Evolutionary conservation across 257 asterid species (phyloP), one percentile per base, ranked within the genome.

Genomic region (Rhazya stricta): DNA sequence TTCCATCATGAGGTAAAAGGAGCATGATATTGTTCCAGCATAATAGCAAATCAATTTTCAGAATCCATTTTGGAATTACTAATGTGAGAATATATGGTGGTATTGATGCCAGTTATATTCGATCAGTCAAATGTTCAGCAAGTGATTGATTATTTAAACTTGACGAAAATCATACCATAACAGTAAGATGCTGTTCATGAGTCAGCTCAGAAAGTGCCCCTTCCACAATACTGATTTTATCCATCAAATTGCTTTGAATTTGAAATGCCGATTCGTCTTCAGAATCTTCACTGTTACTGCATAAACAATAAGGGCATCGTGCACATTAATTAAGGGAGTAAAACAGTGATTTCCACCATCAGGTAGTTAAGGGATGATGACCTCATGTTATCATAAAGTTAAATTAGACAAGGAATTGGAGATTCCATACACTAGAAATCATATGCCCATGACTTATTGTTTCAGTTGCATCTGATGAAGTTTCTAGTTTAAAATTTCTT

Each of bases 121-220:
- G 54, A 39, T 36, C 27, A 30, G 15, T 57, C 1, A 72, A 53
- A 27, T 65, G 36, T 32, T 25, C 42, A 51, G 54, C 9, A 34
- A 61, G 57, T 36, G 41, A 27, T 58, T 6, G 32, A 71, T 36
- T 50, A 29, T 58, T 42, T 30, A 39, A 4, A 53, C 16, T 58
- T 46, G 69, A 71, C 36, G 67, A 60, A 46, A 63, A 51, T 13
- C 93, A 43, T 81, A 94, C 98, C 87, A 84, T 80, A 72, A 84
- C 84, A 78, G 77, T 85, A 76, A 84, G 88, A 74, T 81, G 90
- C 65, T 83, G 85, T 39, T 88, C 95, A 66, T 74, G 85, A 66
- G 83, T 83, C 48, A 91, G 79, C 89, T 94, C 97, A 71, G 81
- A 81, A 67, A 94, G 83, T 37, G 90, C 89, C 75, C 88, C 86